These are phyloP conservation scores for Ceratobasidium sp. DNA, from an alignment of 1,284 basidiomycete genomes.

Conservation along the genomic window DNA sequence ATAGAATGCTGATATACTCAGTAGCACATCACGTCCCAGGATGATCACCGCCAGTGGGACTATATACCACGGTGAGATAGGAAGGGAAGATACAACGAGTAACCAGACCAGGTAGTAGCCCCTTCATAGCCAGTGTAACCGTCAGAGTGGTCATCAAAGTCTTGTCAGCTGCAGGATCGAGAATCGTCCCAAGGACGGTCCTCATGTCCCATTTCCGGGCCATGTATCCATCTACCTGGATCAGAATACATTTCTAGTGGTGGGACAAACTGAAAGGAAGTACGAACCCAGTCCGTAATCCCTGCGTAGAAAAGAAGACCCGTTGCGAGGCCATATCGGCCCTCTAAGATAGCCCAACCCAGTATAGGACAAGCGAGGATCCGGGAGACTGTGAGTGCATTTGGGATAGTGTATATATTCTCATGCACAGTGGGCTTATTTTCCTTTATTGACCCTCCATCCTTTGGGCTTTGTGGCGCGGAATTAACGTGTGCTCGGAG, in stretches of 20 bases:
- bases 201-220: constrained; percentile 84
- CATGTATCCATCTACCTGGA: constrained; percentile 87
- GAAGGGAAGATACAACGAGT: neutral
- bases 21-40: constrained; percentile 84
- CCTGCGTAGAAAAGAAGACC: constrained; percentile 86
- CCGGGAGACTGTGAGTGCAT: constrained; percentile 84
- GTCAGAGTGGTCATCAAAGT: constrained; percentile 93
- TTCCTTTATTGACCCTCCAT: neutral
- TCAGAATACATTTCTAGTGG: neutral
- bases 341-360: constrained; percentile 88
- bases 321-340: constrained; percentile 79
- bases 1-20: constrained; percentile 90
- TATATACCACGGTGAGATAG: constrained; percentile 49
- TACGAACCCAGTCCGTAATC: constrained; percentile 82
- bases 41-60: constrained; percentile 86
- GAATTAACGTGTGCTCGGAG: neutral
- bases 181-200: constrained; percentile 89
- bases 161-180: constrained; percentile 98
- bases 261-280: constrained; percentile 32
- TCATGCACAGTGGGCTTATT: constrained; percentile 59
- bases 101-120: constrained; percentile 76
- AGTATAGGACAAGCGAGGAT: constrained; percentile 88
- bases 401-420: constrained; percentile 95
- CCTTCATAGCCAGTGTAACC: constrained; percentile 80
- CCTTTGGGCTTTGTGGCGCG: neutral